phyloP scores from a whole-genome alignment of 192 early-diverging fungal species.

The Irineochytrium annulatum region DNA sequence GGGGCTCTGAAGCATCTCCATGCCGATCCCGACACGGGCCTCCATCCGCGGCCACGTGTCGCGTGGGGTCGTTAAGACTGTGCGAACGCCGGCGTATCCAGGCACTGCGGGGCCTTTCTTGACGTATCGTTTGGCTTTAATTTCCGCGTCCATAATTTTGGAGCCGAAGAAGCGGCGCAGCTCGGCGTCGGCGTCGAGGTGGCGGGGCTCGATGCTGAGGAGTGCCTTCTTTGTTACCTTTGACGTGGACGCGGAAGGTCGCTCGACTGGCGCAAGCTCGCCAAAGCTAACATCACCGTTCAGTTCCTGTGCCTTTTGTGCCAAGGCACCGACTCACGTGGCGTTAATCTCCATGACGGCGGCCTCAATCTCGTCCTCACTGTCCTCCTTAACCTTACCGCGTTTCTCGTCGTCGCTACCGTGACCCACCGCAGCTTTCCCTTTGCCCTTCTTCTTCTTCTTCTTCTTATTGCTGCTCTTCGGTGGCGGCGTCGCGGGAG shows the following conservation, averaged over 20 bases:
- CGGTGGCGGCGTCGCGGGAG: slow-evolving; percentile 1
- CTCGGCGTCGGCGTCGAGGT: slow-evolving; percentile 80
- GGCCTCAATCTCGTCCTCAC: slow-evolving; percentile 61
- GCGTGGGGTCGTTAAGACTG: slow-evolving; percentile 63
- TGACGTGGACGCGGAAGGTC: background rate
- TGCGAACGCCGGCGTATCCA: slow-evolving; percentile 28
- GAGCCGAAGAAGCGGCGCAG: slow-evolving; percentile 89
- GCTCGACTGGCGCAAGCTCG: slow-evolving; percentile 11
- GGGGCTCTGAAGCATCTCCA: slow-evolving; percentile 31
- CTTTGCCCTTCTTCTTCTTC: slow-evolving; percentile 51
- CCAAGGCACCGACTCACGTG: slow-evolving; percentile 36
- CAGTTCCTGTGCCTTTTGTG: background rate
- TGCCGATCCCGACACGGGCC: slow-evolving; percentile 31
- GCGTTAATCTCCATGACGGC: slow-evolving; percentile 57
- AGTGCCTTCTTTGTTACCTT: slow-evolving; percentile 12
- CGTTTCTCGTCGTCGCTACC: slow-evolving; percentile 25
- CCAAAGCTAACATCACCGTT: slow-evolving; percentile 22
- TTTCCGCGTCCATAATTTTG: slow-evolving; percentile 55
- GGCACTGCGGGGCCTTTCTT: background rate
- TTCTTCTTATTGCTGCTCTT: slow-evolving; percentile 43
- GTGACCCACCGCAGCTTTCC: background rate
- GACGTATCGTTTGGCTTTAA: slow-evolving; percentile 11
- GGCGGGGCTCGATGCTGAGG: slow-evolving; percentile 49
- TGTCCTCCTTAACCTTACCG: slow-evolving; percentile 15
- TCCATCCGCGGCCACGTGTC: slow-evolving; percentile 53